These are phyloP conservation scores for Cercophora newfieldiana DNA, from an alignment of 495 filamentous ascomycete species.

Conservation along the genomic window DNA sequence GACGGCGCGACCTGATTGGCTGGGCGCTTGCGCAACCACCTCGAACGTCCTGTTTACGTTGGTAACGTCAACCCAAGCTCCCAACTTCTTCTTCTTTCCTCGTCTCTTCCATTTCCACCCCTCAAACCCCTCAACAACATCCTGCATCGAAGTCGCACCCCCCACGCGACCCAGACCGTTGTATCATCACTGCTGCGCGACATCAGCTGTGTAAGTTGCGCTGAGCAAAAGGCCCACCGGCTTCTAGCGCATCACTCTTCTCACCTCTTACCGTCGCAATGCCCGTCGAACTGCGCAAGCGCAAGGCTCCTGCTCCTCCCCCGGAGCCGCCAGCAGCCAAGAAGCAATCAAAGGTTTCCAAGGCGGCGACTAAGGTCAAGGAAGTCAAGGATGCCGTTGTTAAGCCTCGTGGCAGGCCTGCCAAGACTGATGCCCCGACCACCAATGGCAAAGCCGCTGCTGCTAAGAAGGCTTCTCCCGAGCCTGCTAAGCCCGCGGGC, in stretches of 20 bases:
- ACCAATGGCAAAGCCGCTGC: constrained; percentile 27
- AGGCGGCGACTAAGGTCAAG: constrained; percentile 46
- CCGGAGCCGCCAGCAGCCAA: constrained; percentile 53
- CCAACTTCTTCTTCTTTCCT: constrained; percentile 15
- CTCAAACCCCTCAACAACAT: background rate
- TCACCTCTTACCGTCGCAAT: constrained; percentile 33
- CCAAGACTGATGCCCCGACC: constrained; percentile 26
- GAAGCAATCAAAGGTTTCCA: constrained; percentile 49
- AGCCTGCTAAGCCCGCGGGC: constrained; percentile 24
- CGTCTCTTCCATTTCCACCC: constrained; percentile 11
- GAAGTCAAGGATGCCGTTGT: constrained; percentile 31
- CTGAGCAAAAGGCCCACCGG: background rate
- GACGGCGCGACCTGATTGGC: constrained; percentile 31
- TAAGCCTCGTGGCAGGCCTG: constrained; percentile 30
- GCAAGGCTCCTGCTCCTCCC: constrained; percentile 64
- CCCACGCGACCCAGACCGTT: constrained; percentile 10
- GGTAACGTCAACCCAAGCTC: constrained; percentile 26
- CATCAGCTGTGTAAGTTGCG: constrained; percentile 4
- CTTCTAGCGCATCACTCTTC: background rate
- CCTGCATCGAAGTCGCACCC: constrained; percentile 15
- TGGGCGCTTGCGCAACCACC: constrained; percentile 34
- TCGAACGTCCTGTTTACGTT: constrained; percentile 36
- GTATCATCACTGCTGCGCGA: constrained; percentile 6
- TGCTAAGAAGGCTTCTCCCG: constrained; percentile 21
- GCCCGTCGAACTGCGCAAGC: constrained; percentile 70